Base-by-base conservation (phyloP, 768 basidiomycete species). In the Mycena rebaudengoi region DNA sequence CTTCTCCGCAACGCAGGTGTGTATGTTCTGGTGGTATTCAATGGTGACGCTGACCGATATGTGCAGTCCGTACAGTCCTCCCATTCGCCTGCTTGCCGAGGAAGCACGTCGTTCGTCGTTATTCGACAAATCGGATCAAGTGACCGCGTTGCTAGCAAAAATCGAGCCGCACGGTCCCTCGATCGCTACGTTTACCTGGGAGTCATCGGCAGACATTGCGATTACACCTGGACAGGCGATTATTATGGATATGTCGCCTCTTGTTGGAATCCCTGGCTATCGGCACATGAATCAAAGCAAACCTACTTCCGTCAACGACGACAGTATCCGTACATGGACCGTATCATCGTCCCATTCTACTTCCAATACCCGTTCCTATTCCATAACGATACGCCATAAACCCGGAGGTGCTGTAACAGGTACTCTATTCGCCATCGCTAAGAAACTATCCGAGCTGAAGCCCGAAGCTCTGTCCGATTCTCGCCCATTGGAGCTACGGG, bases 261-360 rank as follows among this genome's bases (percentile, higher is more conserved):
- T 89, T 52, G 70, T 89, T 12, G 85, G 88, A 16, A 62, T 75
- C 23, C 74, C 77, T 5, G 73, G 73, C 21, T 86, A 85, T 70
- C 76, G 77, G 48, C 88, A 89, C 67, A 87, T 88, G 80, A 79
- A 84, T 4, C 79, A 79, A 30, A 56, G 68, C 12, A 76, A 80
- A 13, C 81, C 82, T 1, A 80, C 75, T 20, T 77, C 79, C 12
- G 74, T 85, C 18, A 87, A 87, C 67, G 88, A 89, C 69, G 87
- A 90, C 66, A 82, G 86, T 50, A 82, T 90, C 14, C 84, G 88
- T 12, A 89, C 88, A 5, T 90, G 87, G 87, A 88, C 88, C 0
- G 78, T 89, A 18, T 88, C 88, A 20, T 79, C 79, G 14, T 39
- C 72, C 20, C 65, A 52, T 49, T 57, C 52, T 49, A n/a, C 52